These are phyloP conservation scores for Apophysomyces variabilis DNA, from an alignment of 371 early-diverging fungal species.

Conservation along the genomic window DNA sequence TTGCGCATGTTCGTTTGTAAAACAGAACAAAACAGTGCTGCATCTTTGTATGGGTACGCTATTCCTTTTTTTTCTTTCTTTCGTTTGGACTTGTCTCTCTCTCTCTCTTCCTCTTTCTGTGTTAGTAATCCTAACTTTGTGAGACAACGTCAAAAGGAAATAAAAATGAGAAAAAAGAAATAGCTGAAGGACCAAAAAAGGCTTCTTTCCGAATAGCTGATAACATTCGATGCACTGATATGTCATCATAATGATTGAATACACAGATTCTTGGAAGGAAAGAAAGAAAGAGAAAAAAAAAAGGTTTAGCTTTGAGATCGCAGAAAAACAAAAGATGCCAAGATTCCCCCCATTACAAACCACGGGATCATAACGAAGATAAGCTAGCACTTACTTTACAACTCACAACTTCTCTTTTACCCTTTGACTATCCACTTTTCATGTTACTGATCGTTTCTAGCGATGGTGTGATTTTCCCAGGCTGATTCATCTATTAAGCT, in stretches of 20 bases:
- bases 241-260: neutral
- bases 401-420: neutral
- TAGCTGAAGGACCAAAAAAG: neutral
- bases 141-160: neutral
- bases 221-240: neutral
- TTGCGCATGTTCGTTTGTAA: too few relatives aligned
- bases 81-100: too few relatives aligned
- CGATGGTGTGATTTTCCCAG: neutral
- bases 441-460: too few relatives aligned
- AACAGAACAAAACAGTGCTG: too few relatives aligned
- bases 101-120: too few relatives aligned
- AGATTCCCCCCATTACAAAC: neutral
- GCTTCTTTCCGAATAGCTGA: conserved; percentile 1
- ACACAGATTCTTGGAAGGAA: neutral
- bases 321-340: neutral
- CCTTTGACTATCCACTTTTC: neutral
- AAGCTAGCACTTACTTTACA: too few relatives aligned
- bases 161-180: neutral
- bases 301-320: too few relatives aligned
- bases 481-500: neutral
- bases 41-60: too few relatives aligned
- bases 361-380: neutral
- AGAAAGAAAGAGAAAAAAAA: too few relatives aligned
- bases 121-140: too few relatives aligned
- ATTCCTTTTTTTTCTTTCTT: too few relatives aligned